Evolutionary conservation across 768 basidiomycete species (phyloP).

Genomic region (Suillus ampliporus): DNA sequence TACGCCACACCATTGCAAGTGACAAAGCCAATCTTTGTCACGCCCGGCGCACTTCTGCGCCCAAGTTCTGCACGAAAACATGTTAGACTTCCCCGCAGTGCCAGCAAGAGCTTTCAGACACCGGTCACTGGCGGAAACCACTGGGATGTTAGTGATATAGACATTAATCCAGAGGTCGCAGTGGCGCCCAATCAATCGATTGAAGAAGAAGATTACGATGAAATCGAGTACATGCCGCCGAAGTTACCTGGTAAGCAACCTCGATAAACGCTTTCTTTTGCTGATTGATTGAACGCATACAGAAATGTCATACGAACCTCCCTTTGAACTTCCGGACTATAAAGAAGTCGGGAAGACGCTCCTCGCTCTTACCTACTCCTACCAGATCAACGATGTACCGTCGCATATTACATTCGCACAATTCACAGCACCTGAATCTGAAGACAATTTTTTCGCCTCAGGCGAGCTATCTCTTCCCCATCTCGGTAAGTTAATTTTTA

Average conservation of each 20-base stretch:
- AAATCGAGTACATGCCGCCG: slow-evolving; percentile 63
- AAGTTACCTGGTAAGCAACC: slow-evolving; percentile 50
- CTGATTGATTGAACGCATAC: slow-evolving; percentile 2
- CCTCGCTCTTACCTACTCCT: slow-evolving; percentile 42
- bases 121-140: slow-evolving; percentile 68
- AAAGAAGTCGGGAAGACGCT: slow-evolving; percentile 45
- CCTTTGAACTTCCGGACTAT: slow-evolving; percentile 57
- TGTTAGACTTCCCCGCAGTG: slow-evolving; percentile 57
- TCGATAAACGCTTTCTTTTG: background rate
- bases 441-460: slow-evolving; percentile 27
- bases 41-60: slow-evolving; percentile 44
- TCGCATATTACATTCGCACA: slow-evolving; percentile 19
- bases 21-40: slow-evolving; percentile 34
- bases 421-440: slow-evolving; percentile 26
- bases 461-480: slow-evolving; percentile 25
- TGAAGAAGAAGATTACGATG: slow-evolving; percentile 45
- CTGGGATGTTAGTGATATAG: slow-evolving; percentile 77
- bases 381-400: slow-evolving; percentile 40
- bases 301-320: slow-evolving; percentile 51
- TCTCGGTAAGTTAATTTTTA: slow-evolving; percentile 27
- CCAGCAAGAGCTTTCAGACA: slow-evolving; percentile 62
- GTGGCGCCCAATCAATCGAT: slow-evolving; percentile 28
- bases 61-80: slow-evolving; percentile 76
- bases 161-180: slow-evolving; percentile 36
- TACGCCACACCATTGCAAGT: slow-evolving; percentile 21